phyloP scores from a whole-genome alignment of 73 alveolate species.

The Vitrella brassicaformis region DNA sequence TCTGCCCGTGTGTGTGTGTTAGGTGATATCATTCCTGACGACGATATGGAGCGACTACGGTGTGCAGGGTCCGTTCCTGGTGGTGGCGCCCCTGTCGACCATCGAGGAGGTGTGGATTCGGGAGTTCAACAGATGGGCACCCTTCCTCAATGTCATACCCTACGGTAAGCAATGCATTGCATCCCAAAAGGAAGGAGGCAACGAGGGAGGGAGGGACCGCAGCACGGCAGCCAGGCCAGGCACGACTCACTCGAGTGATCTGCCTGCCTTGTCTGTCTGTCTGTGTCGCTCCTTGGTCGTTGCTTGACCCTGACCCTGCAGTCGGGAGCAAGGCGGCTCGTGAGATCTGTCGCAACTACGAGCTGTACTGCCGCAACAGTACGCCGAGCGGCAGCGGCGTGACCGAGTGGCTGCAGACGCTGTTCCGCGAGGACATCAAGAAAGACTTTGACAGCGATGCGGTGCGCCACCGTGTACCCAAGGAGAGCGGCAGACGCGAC shows the following conservation, averaged over 20 bases:
- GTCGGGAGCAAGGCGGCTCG: slow-evolving; percentile 16
- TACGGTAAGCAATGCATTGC: slow-evolving; percentile 86
- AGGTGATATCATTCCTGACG: background rate
- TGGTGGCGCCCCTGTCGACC: slow-evolving; percentile 94
- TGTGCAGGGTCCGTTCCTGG: slow-evolving; percentile 82
- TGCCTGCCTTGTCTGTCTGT: no score
- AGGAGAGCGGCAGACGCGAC: no score
- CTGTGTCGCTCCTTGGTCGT: no score
- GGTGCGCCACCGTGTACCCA: no score
- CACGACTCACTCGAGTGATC: no score
- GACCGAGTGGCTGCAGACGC: no score
- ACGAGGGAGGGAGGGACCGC: slow-evolving; percentile 45
- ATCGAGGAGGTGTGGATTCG: slow-evolving; percentile 79
- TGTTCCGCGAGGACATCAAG: no score
- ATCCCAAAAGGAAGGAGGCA: slow-evolving; percentile 63
- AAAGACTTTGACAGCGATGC: no score
- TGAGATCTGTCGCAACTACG: background rate
- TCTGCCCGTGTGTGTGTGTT: background rate
- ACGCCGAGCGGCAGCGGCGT: no score
- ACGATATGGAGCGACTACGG: background rate
- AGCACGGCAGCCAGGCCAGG: no score
- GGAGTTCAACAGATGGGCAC: slow-evolving; percentile 96
- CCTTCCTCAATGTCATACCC: slow-evolving; percentile 72
- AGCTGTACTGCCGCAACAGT: no score
- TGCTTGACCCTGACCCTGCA: no score